phyloP scores from a whole-genome alignment of 1,139 yeast species.

The Kluyveromyces marxianus region DNA sequence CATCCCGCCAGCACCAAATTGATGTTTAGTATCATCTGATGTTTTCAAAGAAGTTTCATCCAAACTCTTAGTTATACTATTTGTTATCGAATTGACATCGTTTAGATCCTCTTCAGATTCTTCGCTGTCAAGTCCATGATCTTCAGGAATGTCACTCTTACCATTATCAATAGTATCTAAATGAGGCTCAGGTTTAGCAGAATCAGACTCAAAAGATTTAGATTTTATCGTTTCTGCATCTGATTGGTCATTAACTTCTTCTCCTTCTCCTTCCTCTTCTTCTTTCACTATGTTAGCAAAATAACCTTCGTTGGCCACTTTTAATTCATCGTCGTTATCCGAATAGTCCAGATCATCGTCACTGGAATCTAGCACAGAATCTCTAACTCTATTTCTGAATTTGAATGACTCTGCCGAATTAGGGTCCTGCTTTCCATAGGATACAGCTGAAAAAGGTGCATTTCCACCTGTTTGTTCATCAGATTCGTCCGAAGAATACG shows the following conservation, averaged over 20 bases:
- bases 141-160: too few species aligned
- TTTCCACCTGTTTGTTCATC: not conserved
- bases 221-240: not conserved
- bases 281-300: conserved; percentile 18
- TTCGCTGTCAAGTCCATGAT: too few species aligned
- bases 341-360: conserved; percentile 10
- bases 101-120: too few species aligned
- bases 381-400: conserved; percentile 11
- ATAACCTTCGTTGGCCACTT: conserved; percentile 18
- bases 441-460: not conserved
- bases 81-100: conserved; percentile 2
- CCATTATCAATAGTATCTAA: too few species aligned
- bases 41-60: conserved; percentile 6
- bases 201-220: not conserved
- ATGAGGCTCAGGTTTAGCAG: not conserved
- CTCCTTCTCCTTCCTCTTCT: conserved; percentile 4
- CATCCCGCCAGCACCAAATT: conserved; percentile 4
- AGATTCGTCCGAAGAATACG: conserved; percentile 4
- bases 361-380: conserved; percentile 14
- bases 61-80: conserved; percentile 1
- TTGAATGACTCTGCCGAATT: conserved; percentile 9
- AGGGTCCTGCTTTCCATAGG: conserved; percentile 1
- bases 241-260: not conserved
- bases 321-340: conserved; percentile 10
- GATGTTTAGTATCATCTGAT: conserved; percentile 4